phyloP scores from a whole-genome alignment of 225 moss, liverwort and hornwort species.

The Physcomitrium patens region DNA sequence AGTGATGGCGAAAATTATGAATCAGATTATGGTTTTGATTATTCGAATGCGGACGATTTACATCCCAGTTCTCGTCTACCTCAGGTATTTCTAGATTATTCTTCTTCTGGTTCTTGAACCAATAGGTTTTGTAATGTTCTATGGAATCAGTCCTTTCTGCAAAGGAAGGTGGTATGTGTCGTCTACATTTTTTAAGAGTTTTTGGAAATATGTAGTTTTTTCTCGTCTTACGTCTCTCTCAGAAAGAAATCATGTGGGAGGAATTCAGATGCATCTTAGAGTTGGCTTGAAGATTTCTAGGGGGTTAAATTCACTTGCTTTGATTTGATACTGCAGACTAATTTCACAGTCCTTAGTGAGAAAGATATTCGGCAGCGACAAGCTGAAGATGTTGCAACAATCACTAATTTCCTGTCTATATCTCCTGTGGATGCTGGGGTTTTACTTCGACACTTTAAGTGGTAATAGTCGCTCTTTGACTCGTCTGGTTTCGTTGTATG shows the following conservation, averaged over 20 bases:
- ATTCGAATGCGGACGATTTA: conserved; percentile 67
- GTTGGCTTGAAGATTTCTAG: background rate
- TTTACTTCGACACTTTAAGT: conserved; percentile 87
- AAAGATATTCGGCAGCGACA: conserved; percentile 85
- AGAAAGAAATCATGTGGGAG: background rate
- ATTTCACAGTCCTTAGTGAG: conserved; percentile 92
- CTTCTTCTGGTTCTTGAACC: background rate
- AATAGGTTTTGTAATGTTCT: background rate
- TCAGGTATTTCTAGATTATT: conserved; percentile 39
- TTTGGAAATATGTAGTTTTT: too few relatives aligned
- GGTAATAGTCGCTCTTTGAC: conserved; percentile 44
- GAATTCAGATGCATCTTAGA: background rate
- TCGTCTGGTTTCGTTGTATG: background rate
- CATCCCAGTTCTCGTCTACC: conserved; percentile 65
- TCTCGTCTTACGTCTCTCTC: too few relatives aligned
- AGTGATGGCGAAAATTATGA: conserved; percentile 69
- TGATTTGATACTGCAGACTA: conserved; percentile 54
- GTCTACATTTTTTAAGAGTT: background rate
- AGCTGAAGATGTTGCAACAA: conserved; percentile 72
- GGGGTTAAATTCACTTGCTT: background rate
- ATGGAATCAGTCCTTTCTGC: background rate
- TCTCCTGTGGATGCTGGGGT: conserved; percentile 81
- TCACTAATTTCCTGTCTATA: conserved; percentile 89
- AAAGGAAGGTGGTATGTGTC: background rate
- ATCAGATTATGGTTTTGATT: conserved; percentile 74